Base-by-base conservation (phyloP, 768 basidiomycete species). In the Tricholoma terreum region DNA sequence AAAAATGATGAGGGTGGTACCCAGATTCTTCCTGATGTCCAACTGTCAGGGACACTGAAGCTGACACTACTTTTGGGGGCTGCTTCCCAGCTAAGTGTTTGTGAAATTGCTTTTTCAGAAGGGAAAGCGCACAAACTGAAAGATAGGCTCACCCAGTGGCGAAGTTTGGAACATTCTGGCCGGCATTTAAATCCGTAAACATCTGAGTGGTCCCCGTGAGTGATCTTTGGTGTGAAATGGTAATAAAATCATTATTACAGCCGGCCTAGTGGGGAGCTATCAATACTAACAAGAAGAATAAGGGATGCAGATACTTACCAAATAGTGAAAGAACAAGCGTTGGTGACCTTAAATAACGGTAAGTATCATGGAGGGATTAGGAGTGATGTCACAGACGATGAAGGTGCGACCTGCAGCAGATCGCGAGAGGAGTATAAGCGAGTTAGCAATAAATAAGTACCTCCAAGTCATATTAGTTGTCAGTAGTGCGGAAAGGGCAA, bases 21-120 rank as follows among this genome's bases (percentile, higher is more conserved):
- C 83, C 82, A 84, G 53, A 84, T 86, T 50, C 87, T 78, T 21
- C 84, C 87, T 1, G 86, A 71, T 52, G 74, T 80, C 86, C 87
- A 89, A 64, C 81, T 77, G 61, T 84, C 77, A 11, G 85, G 86
- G 31, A 89, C 84, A 30, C 64, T 64, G 67, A 85, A 81, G 42
- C 69, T 73, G 48, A 80, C 76, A 11, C 69, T 63, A n/a, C 73
- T 72, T 22, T 59, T 70, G 0, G 78, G 58, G 3, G 49, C 34
- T 11, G 78, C 78, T 57, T 73, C 71, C 79, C 78, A 80, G 14
- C 79, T 77, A 35, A 10, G 51, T 43, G 31, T n/a, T 40, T 54
- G 9, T 33, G 38, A 14, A 6, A 52, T 8, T 14, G 31, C 19
- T 42, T 15, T 22, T 3, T 6, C 12, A 30, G 11, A 14, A 12